These are phyloP conservation scores for Cordyceps javanica DNA, from an alignment of 2,329 filamentous ascomycete species.

Conservation along the genomic window DNA sequence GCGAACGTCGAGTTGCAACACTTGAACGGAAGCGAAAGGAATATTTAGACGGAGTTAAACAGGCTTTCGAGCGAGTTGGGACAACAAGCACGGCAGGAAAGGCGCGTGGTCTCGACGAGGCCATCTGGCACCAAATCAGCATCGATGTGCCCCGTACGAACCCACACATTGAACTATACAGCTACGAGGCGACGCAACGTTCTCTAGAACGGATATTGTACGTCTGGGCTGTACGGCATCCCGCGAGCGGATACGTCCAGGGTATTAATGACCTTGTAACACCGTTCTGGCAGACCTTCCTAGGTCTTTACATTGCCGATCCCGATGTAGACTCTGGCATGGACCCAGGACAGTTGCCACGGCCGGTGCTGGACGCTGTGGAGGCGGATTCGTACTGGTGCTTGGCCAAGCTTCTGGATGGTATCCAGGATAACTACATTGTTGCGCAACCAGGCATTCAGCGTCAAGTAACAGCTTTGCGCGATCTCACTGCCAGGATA, in stretches of 20 bases:
- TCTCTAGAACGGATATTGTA: conserved; percentile 94
- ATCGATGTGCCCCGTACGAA: conserved; percentile 97
- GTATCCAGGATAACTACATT: conserved; percentile 98
- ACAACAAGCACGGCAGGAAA: conserved; percentile 35
- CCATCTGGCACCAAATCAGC: conserved; percentile 99
- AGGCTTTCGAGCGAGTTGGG: conserved; percentile 63
- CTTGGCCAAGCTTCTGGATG: conserved; percentile 93
- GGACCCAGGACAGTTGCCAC: conserved; percentile 92
- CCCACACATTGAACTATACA: conserved; percentile 89
- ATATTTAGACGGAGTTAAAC: conserved; percentile 85
- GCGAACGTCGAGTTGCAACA: conserved; percentile 81
- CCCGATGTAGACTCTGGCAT: conserved; percentile 87
- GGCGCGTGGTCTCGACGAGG: conserved; percentile 74
- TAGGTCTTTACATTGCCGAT: conserved; percentile 92
- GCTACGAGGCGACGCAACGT: conserved; percentile 91
- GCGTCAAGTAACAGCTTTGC: conserved; percentile 79
- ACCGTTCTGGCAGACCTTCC: conserved; percentile 96
- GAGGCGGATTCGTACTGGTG: conserved; percentile 99
- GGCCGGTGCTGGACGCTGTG: conserved; percentile 86
- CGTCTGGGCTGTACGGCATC: conserved; percentile 95
- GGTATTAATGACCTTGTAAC: conserved; percentile 98
- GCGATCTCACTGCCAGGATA: conserved; percentile 86
- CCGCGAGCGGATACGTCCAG: conserved; percentile 95
- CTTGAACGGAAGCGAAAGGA: conserved; percentile 93
- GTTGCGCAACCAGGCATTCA: conserved; percentile 96